Evolutionary conservation across 176 grass and related monocot species (phyloP).

Genomic region (Ensete glaucum): DNA sequence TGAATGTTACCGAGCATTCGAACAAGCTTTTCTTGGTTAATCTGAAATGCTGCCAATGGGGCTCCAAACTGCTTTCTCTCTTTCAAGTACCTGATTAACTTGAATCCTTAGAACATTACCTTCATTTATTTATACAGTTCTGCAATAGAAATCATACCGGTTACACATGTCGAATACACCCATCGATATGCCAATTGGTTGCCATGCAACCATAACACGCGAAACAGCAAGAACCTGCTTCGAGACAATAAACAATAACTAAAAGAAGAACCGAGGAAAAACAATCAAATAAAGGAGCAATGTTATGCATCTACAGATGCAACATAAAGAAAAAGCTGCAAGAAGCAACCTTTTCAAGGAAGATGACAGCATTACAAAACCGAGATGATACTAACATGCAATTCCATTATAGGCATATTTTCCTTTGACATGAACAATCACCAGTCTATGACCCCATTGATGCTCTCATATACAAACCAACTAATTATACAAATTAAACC

Average conservation of each 20-base stretch:
- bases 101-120: slow-evolving; percentile 4
- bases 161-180: slow-evolving; percentile 85
- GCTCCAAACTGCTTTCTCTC: slow-evolving; percentile 93
- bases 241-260: slow-evolving; percentile 1
- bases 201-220: slow-evolving; percentile 80
- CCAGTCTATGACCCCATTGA: background rate
- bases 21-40: slow-evolving; percentile 97
- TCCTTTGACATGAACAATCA: background rate
- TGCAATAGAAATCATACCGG: slow-evolving; percentile 25
- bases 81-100: slow-evolving; percentile 69
- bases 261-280: background rate
- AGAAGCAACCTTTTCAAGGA: background rate
- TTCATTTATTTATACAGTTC: background rate
- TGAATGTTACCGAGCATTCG: slow-evolving; percentile 93
- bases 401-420: background rate
- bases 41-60: slow-evolving; percentile 79
- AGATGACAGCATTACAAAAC: background rate
- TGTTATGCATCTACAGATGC: background rate
- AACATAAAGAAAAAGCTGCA: background rate
- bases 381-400: background rate
- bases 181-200: slow-evolving; percentile 88
- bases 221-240: slow-evolving; percentile 74
- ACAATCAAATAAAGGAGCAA: background rate
- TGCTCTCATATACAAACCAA: background rate
- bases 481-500: background rate